A percentile compares a stretch with the other conserved stretches of the same genome.
Conservation (phyloP, 2,329 filamentous ascomycete genomes). For the Stachybotrys chlorohalonatus region DNA sequence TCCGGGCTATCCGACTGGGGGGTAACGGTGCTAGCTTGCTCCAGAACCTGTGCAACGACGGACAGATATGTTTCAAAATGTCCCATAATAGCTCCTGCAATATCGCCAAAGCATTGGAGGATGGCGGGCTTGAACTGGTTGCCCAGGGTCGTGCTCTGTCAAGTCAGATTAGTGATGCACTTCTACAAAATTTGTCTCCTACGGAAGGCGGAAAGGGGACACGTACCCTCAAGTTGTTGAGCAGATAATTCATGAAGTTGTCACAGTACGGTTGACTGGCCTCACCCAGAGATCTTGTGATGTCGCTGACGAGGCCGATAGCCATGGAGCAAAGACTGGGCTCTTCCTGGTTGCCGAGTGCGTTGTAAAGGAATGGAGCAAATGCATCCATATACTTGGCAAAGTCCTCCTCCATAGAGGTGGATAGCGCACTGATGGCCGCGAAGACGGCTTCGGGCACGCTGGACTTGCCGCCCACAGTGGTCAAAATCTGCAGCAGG, state of each 20-base stretch:
- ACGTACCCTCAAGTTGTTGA: conserved; percentile 78
- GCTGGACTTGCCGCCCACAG: conserved; percentile 74
- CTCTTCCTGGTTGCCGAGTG: conserved; percentile 91
- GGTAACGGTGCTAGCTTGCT: conserved; percentile 81
- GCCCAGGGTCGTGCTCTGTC: conserved; percentile 69
- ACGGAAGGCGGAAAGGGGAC: background rate
- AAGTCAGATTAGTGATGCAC: background rate
- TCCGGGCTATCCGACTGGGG: conserved; percentile 72
- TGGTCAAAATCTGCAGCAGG: conserved; percentile 70
- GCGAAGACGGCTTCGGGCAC: conserved; percentile 93
- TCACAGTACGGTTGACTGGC: conserved; percentile 94
- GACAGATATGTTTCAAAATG: conserved; percentile 89
- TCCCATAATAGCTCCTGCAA: conserved; percentile 85
- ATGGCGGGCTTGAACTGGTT: conserved; percentile 99
- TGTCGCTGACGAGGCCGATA: conserved; percentile 93
- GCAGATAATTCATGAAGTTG: conserved; percentile 93
- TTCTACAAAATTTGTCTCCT: too few relatives aligned
- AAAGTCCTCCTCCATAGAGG: conserved; percentile 86
- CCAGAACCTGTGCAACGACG: conserved; percentile 86
- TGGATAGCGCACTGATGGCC: conserved; percentile 83
- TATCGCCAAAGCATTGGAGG: conserved; percentile 94
- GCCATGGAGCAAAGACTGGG: conserved; percentile 91
- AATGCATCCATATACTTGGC: conserved; percentile 97
- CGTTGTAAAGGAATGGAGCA: conserved; percentile 84
- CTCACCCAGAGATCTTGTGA: conserved; percentile 82